A percentile compares a stretch with the other conserved stretches of the same genome.
Evolutionary conservation across 2,329 filamentous ascomycete species (phyloP).

Genomic region (Zymoseptoria tritici): DNA sequence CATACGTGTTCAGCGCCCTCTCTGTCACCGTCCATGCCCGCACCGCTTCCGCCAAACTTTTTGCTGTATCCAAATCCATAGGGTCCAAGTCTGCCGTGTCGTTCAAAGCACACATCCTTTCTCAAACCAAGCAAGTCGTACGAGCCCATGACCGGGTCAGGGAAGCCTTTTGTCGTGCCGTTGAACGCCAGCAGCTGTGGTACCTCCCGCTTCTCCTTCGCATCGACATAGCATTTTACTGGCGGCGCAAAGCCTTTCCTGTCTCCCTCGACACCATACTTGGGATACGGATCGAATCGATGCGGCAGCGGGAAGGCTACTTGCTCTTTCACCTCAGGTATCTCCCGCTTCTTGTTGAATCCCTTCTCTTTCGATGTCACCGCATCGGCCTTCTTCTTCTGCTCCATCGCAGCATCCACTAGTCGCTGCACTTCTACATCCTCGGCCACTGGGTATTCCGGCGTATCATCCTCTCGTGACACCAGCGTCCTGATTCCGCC

Average conservation of each 20-base stretch:
- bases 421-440: constrained; percentile 48
- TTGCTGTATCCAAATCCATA: constrained; percentile 85
- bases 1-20: constrained; percentile 77
- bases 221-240: constrained; percentile 72
- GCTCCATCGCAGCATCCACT: constrained; percentile 27
- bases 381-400: constrained; percentile 32
- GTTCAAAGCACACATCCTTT: constrained; percentile 86
- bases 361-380: constrained; percentile 28
- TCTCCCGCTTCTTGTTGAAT: constrained; percentile 27
- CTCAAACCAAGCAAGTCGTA: constrained; percentile 72
- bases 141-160: constrained; percentile 77
- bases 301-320: constrained; percentile 22
- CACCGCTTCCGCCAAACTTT: constrained; percentile 70
- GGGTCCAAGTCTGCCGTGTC: constrained; percentile 77
- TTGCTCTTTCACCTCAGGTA: neutral
- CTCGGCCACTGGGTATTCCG: constrained; percentile 69
- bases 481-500: constrained; percentile 73
- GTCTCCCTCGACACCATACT: constrained; percentile 45
- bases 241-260: constrained; percentile 49
- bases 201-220: constrained; percentile 54
- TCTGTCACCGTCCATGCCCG: constrained; percentile 75
- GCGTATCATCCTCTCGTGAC: constrained; percentile 56
- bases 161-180: constrained; percentile 76
- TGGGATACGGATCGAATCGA: constrained; percentile 61
- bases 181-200: constrained; percentile 67